These are phyloP conservation scores for Phylloporus gajari DNA, from an alignment of 1,284 basidiomycete species.

Conservation along the genomic window DNA sequence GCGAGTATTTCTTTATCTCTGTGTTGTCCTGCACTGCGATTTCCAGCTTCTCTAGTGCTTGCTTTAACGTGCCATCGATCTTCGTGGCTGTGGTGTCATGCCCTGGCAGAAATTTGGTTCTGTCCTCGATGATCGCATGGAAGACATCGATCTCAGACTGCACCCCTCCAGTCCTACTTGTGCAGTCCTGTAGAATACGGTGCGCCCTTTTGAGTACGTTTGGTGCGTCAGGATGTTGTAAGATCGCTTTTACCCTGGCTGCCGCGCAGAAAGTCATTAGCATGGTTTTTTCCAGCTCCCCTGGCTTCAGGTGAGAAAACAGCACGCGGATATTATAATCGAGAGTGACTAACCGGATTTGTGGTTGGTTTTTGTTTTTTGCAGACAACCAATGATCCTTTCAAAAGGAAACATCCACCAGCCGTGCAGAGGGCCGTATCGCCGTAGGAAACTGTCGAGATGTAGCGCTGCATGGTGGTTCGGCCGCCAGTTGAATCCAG, in stretches of 20 bases:
- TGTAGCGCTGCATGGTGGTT: constrained; percentile 3
- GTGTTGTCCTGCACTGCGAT: background rate
- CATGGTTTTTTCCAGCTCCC: constrained; percentile 1
- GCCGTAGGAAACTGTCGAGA: background rate
- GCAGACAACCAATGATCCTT: background rate
- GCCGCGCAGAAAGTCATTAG: background rate
- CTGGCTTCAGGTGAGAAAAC: background rate
- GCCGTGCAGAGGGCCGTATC: background rate
- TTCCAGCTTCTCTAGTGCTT: background rate
- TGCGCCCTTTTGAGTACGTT: background rate
- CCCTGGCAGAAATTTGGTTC: too few relatives aligned
- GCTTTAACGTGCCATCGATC: background rate
- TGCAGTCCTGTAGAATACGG: background rate
- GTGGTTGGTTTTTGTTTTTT: background rate
- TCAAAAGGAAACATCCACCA: constrained; percentile 8
- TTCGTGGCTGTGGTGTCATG: too few relatives aligned
- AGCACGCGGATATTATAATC: background rate
- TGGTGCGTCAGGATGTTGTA: background rate
- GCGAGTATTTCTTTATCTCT: background rate
- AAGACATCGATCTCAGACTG: background rate
- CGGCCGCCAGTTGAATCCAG: background rate
- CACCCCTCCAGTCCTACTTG: too few relatives aligned
- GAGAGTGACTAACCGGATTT: background rate
- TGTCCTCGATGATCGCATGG: background rate
- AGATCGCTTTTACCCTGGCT: background rate